Conservation (phyloP, 2,329 filamentous ascomycete genomes). For the Alternaria sp. region DNA sequence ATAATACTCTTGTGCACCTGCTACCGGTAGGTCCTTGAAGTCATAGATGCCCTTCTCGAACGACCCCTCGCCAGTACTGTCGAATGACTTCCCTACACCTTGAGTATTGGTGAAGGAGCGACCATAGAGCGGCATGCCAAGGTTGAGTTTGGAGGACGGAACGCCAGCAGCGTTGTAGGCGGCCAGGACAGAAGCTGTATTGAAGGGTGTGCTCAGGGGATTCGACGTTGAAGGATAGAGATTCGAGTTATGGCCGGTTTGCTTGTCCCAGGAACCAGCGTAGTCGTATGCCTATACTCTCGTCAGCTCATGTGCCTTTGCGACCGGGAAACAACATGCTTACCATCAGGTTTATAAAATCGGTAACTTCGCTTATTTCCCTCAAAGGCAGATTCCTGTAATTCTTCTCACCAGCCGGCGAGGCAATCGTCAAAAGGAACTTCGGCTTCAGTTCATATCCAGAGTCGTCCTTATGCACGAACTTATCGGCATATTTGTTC, state of each 20-base stretch:
- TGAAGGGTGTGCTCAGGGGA: constrained; percentile 78
- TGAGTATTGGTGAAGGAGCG: constrained; percentile 82
- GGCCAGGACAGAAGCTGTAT: constrained; percentile 73
- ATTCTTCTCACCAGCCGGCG: constrained; percentile 56
- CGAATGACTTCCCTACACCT: constrained; percentile 74
- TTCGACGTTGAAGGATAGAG: constrained; percentile 68
- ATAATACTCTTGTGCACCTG: constrained; percentile 69
- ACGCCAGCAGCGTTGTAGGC: constrained; percentile 73
- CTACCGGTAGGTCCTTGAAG: constrained; percentile 82
- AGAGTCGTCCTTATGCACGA: constrained; percentile 30
- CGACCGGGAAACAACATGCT: neutral
- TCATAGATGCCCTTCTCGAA: constrained; percentile 85
- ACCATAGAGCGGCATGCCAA: constrained; percentile 94
- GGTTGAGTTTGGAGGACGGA: constrained; percentile 74
- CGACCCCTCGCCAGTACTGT: constrained; percentile 77
- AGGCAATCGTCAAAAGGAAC: constrained; percentile 57
- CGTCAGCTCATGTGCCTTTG: neutral
- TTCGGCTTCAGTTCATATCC: constrained; percentile 43
- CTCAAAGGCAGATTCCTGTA: constrained; percentile 53
- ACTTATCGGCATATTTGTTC: constrained; percentile 51
- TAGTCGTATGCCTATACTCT: constrained; percentile 55
- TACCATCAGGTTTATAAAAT: constrained; percentile 62
- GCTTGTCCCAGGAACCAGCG: constrained; percentile 80
- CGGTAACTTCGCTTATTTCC: constrained; percentile 54
- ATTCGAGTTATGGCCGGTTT: constrained; percentile 82